Evolutionary conservation across 1,139 yeast genomes (phyloP), one percentile per base, ranked within the genome.

Genomic region (Yamadazyma sp.): DNA sequence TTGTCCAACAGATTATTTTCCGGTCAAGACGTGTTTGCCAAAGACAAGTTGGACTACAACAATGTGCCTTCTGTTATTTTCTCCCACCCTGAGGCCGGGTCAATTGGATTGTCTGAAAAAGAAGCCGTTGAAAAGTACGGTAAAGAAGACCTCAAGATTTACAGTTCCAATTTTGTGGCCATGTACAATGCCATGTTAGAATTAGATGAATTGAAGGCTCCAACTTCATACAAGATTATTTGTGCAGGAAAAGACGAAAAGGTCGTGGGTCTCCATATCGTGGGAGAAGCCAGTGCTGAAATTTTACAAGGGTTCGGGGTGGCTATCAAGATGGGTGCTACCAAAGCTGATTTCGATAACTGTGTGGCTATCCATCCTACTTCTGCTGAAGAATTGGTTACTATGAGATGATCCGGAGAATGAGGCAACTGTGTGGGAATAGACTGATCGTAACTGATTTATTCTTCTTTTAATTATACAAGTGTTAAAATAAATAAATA

Each of bases 331-430:
- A 87, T 87, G 95, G 98, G 98, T 29, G 98, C 98, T 33, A 92
- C 98, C 34, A 92, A 92, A 74, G 79, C 79, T 38, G 97, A 92
- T 62, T 91, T 92, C 49, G 99, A 92, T 65, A 83, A 72, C 60
- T 87, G 95, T 68, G 98, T 92, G 27, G 99, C 99, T 35, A 92
- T 92, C 57, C 99, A 92, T 63, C 99, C 99, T 47, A 91, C 98
- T 1, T 81, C 95, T 49, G 98, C 98, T 32, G 99, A 92, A 69
- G 99, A 92, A 67, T 68, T 92, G 44, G 99, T 92, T 32, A 92
- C 99, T 23, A 71, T 92, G 81, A 76, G 71, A 43, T 84, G 71
- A 58, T 18, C 4, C 8, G n/a, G n/a, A n/a, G n/a, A n/a, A n/a
- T n/a, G n/a, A n/a, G n/a, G n/a, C n/a, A n/a, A n/a, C n/a, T n/a